A percentile compares a stretch with the other conserved stretches of the same genome.
Conservation (phyloP, 2,329 filamentous ascomycete genomes). For the Phaeosphaeriaceae sp. region DNA sequence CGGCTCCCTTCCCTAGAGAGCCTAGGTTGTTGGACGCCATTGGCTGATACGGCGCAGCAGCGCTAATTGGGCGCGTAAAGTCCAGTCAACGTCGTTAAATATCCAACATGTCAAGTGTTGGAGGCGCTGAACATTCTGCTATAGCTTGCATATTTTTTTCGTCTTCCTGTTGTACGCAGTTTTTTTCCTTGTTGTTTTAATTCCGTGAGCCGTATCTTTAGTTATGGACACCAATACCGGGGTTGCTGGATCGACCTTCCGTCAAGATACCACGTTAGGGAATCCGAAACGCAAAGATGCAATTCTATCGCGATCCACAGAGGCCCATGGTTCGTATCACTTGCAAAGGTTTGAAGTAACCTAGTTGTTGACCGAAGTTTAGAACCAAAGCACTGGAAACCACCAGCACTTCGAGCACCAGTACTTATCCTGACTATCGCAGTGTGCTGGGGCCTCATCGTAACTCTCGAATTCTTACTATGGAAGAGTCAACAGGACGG, state of each 20-base stretch:
- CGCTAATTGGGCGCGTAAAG: slow-evolving; percentile 3
- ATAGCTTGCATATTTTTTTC: background rate
- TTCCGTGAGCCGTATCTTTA: background rate
- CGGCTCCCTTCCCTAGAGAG: background rate
- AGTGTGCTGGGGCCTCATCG: slow-evolving; percentile 44
- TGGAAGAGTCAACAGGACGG: slow-evolving; percentile 49
- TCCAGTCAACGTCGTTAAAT: background rate
- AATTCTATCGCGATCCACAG: slow-evolving; percentile 1
- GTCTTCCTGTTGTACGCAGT: background rate
- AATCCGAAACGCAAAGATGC: background rate
- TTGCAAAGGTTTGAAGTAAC: background rate
- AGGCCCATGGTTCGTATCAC: background rate
- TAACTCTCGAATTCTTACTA: slow-evolving; percentile 55
- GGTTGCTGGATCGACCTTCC: background rate
- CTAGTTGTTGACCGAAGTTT: too few relatives aligned
- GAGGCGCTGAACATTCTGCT: background rate
- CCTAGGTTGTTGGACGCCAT: slow-evolving; percentile 2
- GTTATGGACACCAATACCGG: background rate
- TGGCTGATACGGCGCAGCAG: slow-evolving; percentile 10
- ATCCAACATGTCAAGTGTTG: background rate
- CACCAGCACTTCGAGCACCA: slow-evolving; percentile 1
- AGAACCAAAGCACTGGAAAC: slow-evolving; percentile 5
- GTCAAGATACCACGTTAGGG: background rate
- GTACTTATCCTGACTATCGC: slow-evolving; percentile 19
- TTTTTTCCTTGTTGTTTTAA: background rate